These are phyloP conservation scores for Camelina hispida DNA, from an alignment of 345 rosid genomes.

Conservation along the genomic window DNA sequence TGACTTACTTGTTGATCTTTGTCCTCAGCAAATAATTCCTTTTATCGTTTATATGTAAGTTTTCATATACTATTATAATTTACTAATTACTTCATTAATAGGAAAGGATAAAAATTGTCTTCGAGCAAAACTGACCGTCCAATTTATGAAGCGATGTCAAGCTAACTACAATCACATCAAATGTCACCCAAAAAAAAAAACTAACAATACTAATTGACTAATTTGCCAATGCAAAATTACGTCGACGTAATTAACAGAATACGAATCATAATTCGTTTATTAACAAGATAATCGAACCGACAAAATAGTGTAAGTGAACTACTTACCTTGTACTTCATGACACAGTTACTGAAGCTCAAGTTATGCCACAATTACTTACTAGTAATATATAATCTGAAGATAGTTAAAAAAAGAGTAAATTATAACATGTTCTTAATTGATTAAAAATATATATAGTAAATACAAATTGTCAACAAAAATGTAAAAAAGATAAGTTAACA, in stretches of 20 bases:
- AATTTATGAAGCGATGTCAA: neutral
- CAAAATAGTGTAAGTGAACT: slow-evolving; percentile 13
- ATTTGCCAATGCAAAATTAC: neutral
- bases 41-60: neutral
- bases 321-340: slow-evolving; percentile 9
- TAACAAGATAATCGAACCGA: slow-evolving; percentile 8
- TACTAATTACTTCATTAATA: neutral
- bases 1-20: slow-evolving; percentile 3
- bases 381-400: neutral
- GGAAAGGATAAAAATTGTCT: neutral
- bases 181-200: neutral
- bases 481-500: neutral
- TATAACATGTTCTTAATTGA: neutral
- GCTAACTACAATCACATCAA: neutral
- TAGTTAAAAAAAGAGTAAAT: neutral
- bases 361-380: neutral
- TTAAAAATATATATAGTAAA: neutral
- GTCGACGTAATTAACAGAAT: neutral
- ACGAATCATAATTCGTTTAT: neutral
- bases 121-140: slow-evolving; percentile 17
- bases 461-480: slow-evolving; percentile 33
- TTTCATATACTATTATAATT: too few species aligned
- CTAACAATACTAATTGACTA: neutral
- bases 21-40: neutral
- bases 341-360: neutral